Conservation (phyloP, 176 grass and related monocot genomes). For the Cenchrus americanus region DNA sequence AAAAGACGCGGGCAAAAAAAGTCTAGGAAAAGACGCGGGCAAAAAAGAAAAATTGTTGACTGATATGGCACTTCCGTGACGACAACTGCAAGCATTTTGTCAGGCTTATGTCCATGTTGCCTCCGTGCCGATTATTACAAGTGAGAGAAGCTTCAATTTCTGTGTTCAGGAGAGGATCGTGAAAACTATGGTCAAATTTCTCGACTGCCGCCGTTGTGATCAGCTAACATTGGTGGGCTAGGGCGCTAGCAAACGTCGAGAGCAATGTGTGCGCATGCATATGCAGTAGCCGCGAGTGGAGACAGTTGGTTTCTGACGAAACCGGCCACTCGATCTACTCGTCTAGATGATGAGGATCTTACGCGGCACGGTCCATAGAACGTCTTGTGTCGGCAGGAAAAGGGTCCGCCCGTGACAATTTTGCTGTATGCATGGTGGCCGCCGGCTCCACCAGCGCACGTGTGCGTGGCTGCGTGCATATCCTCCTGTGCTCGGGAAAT, state of each 20-base stretch:
- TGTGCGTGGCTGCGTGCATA: background rate
- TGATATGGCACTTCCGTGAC: too few species aligned
- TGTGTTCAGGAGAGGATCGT: background rate
- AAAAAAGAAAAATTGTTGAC: too few species aligned
- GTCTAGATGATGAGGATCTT: slow-evolving; percentile 29
- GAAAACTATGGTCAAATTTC: background rate
- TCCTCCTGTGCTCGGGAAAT: background rate
- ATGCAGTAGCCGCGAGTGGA: background rate
- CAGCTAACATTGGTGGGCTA: too few species aligned
- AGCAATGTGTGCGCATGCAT: background rate
- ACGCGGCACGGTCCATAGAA: slow-evolving; percentile 28
- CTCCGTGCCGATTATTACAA: too few species aligned
- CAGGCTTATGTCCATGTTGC: too few species aligned
- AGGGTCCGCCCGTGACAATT: background rate
- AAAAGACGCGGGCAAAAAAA: too few species aligned
- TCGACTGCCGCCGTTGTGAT: background rate
- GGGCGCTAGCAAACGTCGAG: background rate
- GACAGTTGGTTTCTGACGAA: background rate
- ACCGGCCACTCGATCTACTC: background rate
- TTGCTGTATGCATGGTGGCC: background rate
- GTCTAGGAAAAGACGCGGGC: too few species aligned
- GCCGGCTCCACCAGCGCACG: background rate
- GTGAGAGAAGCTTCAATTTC: background rate
- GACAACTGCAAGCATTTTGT: too few species aligned
- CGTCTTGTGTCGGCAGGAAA: background rate